Evolutionary conservation across 352 stramenopile species (phyloP), one percentile per base, ranked within the genome.

Genomic region (Phytophthora chlamydospora): DNA sequence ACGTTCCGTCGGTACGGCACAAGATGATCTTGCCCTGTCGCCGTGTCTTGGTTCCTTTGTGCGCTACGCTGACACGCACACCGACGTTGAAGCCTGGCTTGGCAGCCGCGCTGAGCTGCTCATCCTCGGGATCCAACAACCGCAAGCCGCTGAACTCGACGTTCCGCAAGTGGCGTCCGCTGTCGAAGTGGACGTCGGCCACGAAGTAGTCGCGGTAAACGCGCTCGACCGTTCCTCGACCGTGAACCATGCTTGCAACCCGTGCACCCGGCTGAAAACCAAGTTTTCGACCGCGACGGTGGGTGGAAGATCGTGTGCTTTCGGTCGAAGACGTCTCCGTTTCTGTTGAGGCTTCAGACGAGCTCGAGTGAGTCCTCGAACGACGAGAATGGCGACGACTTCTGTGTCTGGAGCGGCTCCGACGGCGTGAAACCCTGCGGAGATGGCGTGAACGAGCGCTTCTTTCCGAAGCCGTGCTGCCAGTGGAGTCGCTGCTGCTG

Each of bases 181-280:
- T 88, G 54, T 93, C 80, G 53, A 88, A 89, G 44, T 86, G 80
- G 0, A 91, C 70, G 27, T 91, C 81, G 0, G 73, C 80, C 5
- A 91, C 82, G 48, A 88, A 87, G 29, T 86, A 93, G 56, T 85
- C 76, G 11, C 63, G 61, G 40, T 90, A 88, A 6, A 91, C 24
- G 6, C 82, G 80, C 31, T 90, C 66, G 54, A 93, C 53, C 14
- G 83, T 89, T 24, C 80, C 85, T 10, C 59, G 41, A 3, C 80
- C 72, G 19, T 75, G 58, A 7, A 58, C 32, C 21, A 65, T 58
- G 16, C 68, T 77, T 3, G 58, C 52, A 1, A 91, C 71, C 24
- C 85, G 82, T 40, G 88, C 75, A 11, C 82, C 85, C 12, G 86
- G 62, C 14, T 75, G 59, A 58, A 88, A 80, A 0, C 77, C 62